Evolutionary conservation across 352 stramenopile genomes (phyloP).

Genomic region (Phytophthora rubi): DNA sequence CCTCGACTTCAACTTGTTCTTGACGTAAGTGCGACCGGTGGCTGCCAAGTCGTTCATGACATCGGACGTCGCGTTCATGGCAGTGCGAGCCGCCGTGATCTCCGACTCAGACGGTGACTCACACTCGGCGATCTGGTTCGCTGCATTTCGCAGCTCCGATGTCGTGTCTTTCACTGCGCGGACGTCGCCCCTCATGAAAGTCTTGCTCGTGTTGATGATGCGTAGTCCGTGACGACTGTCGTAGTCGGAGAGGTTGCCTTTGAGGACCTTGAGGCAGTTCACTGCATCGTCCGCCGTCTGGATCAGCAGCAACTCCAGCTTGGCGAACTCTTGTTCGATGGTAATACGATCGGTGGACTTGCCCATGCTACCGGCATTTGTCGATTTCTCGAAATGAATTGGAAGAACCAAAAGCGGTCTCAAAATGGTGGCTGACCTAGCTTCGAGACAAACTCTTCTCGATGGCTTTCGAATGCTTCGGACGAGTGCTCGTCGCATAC

Average conservation of each 20-base stretch:
- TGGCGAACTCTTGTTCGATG: slow-evolving; percentile 19
- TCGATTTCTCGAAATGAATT: slow-evolving; percentile 22
- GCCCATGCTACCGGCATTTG: slow-evolving; percentile 5
- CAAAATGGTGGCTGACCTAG: slow-evolving; percentile 15
- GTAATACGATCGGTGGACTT: slow-evolving; percentile 14
- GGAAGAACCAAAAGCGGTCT: too few relatives aligned
- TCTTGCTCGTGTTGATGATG: slow-evolving; percentile 21
- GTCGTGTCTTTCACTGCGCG: slow-evolving; percentile 14
- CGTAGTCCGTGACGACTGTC: slow-evolving; percentile 15
- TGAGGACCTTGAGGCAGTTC: slow-evolving; percentile 24
- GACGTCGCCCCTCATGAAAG: slow-evolving; percentile 9
- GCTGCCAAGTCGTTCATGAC: slow-evolving; percentile 7
- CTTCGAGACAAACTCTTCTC: slow-evolving; percentile 5
- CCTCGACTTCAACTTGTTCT: slow-evolving; percentile 19
- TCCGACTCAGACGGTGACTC: slow-evolving; percentile 13
- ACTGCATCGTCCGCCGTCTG: slow-evolving; percentile 21
- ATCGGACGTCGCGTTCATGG: slow-evolving; percentile 13
- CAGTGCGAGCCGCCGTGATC: slow-evolving; percentile 15
- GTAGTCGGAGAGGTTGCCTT: slow-evolving; percentile 21
- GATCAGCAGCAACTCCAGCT: slow-evolving; percentile 11
- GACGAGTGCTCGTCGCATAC: not conserved
- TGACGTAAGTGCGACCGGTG: slow-evolving; percentile 4
- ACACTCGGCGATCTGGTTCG: slow-evolving; percentile 21
- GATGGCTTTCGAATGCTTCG: not conserved
- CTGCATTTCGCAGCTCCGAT: slow-evolving; percentile 6